These are phyloP conservation scores for Dothideomycetes sp. DNA, from an alignment of 2,329 filamentous ascomycete genomes.

Conservation along the genomic window DNA sequence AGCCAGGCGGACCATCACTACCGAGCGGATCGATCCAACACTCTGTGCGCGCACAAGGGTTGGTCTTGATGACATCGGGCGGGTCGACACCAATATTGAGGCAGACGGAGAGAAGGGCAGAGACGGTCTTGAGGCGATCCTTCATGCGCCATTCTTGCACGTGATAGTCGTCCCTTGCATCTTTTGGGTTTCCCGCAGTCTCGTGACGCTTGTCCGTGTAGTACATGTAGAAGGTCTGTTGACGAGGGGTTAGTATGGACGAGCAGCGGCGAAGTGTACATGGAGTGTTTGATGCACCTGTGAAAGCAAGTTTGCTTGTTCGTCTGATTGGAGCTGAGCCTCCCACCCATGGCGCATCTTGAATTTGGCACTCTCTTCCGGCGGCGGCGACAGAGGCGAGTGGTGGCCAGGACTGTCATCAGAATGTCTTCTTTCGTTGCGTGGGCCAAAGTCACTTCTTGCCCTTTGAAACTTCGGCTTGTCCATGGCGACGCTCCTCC, in stretches of 20 bases:
- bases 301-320: slow-evolving; percentile 74
- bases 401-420: slow-evolving; percentile 8
- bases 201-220: slow-evolving; percentile 97
- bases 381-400: not conserved
- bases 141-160: slow-evolving; percentile 96
- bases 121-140: slow-evolving; percentile 92
- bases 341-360: slow-evolving; percentile 78
- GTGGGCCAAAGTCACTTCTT: slow-evolving; percentile 42
- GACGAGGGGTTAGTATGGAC: slow-evolving; percentile 6
- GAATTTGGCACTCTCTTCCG: slow-evolving; percentile 19
- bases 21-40: slow-evolving; percentile 92
- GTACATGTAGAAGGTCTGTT: slow-evolving; percentile 97
- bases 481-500: not conserved
- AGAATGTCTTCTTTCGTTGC: slow-evolving; percentile 18
- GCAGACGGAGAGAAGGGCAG: slow-evolving; percentile 85
- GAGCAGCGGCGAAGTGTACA: no score
- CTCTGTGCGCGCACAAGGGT: slow-evolving; percentile 83
- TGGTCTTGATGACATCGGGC: slow-evolving; percentile 92
- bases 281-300: no score
- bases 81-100: slow-evolving; percentile 96
- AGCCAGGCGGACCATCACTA: slow-evolving; percentile 54
- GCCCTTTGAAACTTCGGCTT: slow-evolving; percentile 34
- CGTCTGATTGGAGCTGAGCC: slow-evolving; percentile 80
- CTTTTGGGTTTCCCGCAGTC: slow-evolving; percentile 75
- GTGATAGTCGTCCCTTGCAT: slow-evolving; percentile 16